A percentile compares a stretch with the other conserved stretches of the same genome.
phyloP scores from a whole-genome alignment of 768 basidiomycete species.

The Phylloporus scabripes region DNA sequence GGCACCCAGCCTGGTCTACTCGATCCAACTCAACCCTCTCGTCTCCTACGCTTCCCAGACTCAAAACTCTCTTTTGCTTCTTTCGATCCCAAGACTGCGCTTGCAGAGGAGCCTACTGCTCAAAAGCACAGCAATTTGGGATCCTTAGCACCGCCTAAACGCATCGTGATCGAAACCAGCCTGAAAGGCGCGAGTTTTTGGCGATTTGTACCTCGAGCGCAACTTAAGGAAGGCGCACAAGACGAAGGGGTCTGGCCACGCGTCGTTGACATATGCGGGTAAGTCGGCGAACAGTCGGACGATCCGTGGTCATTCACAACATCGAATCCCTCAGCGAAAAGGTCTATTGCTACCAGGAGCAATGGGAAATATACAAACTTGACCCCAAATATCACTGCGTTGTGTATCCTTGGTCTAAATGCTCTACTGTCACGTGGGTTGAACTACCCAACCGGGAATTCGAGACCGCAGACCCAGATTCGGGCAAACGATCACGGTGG shows the following conservation, averaged over 20 bases:
- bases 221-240: conserved; percentile 46
- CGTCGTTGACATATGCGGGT: conserved; percentile 65
- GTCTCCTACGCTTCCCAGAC: conserved; percentile 55
- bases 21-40: conserved; percentile 55
- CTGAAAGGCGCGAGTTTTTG: conserved; percentile 54
- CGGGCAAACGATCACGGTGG: conserved; percentile 26
- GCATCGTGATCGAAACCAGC: conserved; percentile 66
- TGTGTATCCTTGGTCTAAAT: conserved; percentile 41
- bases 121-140: conserved; percentile 41
- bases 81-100: conserved; percentile 66
- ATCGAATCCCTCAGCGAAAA: conserved; percentile 35
- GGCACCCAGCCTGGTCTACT: conserved; percentile 59
- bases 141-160: conserved; percentile 54
- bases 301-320: conserved; percentile 5
- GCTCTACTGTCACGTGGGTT: conserved; percentile 19
- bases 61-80: conserved; percentile 65
- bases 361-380: conserved; percentile 84
- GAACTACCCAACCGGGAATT: conserved; percentile 9
- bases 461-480: conserved; percentile 6
- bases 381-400: conserved; percentile 69
- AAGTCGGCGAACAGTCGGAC: conserved; percentile 23
- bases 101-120: conserved; percentile 35
- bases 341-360: conserved; percentile 58
- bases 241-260: conserved; percentile 74
- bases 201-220: conserved; percentile 75